Percentiles rank a stretch among this genome's conserved stretches.
Evolutionary conservation across 345 rosid genomes (phyloP).

Genomic region (Arabis hirsuta): DNA sequence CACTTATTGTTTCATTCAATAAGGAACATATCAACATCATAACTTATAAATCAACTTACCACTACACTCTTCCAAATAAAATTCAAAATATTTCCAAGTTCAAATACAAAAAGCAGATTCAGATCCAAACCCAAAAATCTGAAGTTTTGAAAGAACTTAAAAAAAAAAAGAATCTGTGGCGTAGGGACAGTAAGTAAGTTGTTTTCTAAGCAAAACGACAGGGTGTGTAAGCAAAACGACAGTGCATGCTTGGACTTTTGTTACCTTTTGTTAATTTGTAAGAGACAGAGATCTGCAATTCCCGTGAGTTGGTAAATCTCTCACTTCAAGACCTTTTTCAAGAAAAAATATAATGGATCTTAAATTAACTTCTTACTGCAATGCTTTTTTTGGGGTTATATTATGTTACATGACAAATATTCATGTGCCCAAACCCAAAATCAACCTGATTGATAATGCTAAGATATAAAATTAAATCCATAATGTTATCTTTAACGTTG

Average conservation of each 20-base stretch:
- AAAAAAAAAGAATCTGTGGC: conserved; percentile 13
- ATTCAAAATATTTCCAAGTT: conserved; percentile 13
- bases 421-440: conserved; percentile 25
- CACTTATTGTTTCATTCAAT: conserved; percentile 40
- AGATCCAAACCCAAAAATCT: conserved; percentile 1
- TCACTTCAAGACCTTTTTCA: conserved; percentile 22
- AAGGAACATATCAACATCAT: conserved; percentile 44
- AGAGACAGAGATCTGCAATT: conserved; percentile 22
- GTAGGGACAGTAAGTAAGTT: conserved; percentile 28
- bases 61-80: not conserved
- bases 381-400: not conserved
- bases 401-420: conserved; percentile 19
- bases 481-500: conserved; percentile 24
- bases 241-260: conserved; percentile 37
- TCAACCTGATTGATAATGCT: conserved; percentile 5
- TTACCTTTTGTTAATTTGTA: conserved; percentile 16
- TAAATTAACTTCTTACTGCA: conserved; percentile 14
- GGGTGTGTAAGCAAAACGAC: conserved; percentile 27
- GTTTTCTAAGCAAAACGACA: conserved; percentile 30
- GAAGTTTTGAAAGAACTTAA: conserved; percentile 20
- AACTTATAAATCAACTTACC: conserved; percentile 36
- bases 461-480: not conserved
- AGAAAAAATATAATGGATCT: not conserved
- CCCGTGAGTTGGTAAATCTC: conserved; percentile 41
- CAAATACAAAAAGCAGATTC: conserved; percentile 25